Conservation (phyloP, 2,329 filamentous ascomycete species). For the Penicillium expansum region DNA sequence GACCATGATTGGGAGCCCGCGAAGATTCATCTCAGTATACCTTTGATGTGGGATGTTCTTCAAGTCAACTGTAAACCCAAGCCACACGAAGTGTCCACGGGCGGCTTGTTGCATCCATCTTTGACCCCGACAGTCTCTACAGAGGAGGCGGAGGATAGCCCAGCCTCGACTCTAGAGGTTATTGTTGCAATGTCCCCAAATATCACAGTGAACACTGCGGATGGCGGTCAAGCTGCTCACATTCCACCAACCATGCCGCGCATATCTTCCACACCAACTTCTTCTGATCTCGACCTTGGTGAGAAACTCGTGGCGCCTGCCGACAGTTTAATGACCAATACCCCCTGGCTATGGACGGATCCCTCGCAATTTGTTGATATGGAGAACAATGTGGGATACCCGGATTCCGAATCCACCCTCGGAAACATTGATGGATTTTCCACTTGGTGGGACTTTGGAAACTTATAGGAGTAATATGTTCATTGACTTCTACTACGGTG, state of each 20-base stretch:
- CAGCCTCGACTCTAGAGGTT: constrained; percentile 46
- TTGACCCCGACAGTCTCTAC: constrained; percentile 35
- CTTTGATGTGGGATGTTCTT: constrained; percentile 54
- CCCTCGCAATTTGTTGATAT: constrained; percentile 33
- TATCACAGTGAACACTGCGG: constrained; percentile 52
- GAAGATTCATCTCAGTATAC: constrained; percentile 53
- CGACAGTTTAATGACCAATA: constrained; percentile 37
- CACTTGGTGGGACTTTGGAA: constrained; percentile 39
- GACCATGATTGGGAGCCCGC: constrained; percentile 55
- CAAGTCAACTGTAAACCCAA: constrained; percentile 48
- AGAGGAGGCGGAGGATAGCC: constrained; percentile 36
- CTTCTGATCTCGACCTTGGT: constrained; percentile 11
- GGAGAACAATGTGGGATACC: constrained; percentile 30
- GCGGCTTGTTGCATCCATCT: constrained; percentile 46
- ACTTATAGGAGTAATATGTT: constrained; percentile 30
- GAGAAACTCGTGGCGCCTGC: constrained; percentile 33
- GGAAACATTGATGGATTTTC: constrained; percentile 35
- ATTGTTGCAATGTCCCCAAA: constrained; percentile 54
- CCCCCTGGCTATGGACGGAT: constrained; percentile 37
- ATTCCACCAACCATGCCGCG: constrained; percentile 30
- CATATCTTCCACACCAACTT: constrained; percentile 12
- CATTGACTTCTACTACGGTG: constrained; percentile 21
- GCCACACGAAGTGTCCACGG: constrained; percentile 35
- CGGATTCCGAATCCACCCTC: constrained; percentile 26
- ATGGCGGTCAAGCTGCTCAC: constrained; percentile 52